Evolutionary conservation across 768 basidiomycete species (phyloP).

Genomic region (Tricholoma furcatifolium): DNA sequence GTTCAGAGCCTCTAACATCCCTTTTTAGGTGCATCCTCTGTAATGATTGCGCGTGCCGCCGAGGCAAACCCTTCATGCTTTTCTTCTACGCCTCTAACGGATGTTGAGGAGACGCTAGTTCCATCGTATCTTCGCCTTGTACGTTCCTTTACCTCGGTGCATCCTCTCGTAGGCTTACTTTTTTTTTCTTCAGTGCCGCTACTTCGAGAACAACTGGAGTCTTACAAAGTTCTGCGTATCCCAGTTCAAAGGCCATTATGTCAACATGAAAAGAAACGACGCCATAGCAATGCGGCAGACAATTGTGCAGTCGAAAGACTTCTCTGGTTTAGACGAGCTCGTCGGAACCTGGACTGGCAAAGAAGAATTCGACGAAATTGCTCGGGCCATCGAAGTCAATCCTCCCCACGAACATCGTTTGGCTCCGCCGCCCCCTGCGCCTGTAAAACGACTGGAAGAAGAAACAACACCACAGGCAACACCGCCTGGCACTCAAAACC

Average conservation of each 20-base stretch:
- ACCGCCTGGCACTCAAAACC: constrained; percentile 53
- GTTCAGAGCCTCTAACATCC: background rate
- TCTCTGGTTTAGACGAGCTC: constrained; percentile 47
- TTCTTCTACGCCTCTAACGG: constrained; percentile 60
- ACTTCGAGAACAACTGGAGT: constrained; percentile 76
- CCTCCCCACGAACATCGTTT: constrained; percentile 35
- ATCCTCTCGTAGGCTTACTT: background rate
- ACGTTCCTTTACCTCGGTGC: constrained; percentile 13
- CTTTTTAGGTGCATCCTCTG: constrained; percentile 72
- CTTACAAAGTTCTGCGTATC: constrained; percentile 86
- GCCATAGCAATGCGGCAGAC: constrained; percentile 52
- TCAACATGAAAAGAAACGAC: constrained; percentile 55
- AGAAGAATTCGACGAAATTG: constrained; percentile 57
- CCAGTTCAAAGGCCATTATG: constrained; percentile 74
- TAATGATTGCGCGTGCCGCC: constrained; percentile 96
- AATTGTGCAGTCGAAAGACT: constrained; percentile 63
- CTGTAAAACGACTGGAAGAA: constrained; percentile 21
- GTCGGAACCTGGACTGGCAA: constrained; percentile 60
- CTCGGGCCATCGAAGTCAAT: constrained; percentile 47
- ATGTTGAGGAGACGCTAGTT: constrained; percentile 67
- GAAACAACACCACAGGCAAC: constrained; percentile 31
- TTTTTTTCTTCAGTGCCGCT: constrained; percentile 46
- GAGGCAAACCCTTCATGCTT: constrained; percentile 93
- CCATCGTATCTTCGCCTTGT: constrained; percentile 77
- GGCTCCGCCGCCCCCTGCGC: constrained; percentile 18